Evolutionary conservation across 441 rosid genomes (phyloP), one percentile per base, ranked within the genome.

Genomic region (Populus tomentosa): DNA sequence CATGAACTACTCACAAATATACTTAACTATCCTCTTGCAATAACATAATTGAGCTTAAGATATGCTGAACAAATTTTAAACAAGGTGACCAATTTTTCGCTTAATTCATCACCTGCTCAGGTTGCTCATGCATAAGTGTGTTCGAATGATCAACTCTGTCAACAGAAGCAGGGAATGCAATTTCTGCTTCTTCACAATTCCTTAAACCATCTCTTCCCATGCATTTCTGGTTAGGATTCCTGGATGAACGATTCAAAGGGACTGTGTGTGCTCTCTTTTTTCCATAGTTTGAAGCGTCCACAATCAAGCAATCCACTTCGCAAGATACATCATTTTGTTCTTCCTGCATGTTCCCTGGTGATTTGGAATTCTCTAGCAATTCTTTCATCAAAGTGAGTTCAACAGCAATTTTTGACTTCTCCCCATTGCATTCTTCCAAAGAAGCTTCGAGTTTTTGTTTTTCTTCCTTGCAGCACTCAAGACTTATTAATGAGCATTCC

Each of bases 401-500:
- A 72, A 75, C 80, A 26, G 86, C 84, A 79, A 96, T 76, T 78
- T 79, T 87, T 72, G 78, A 80, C 74, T 85, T 97, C 80, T 88
- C 97, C 81, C 88, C 89, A 1, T 82, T 80, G 84, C 91, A 88
- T 75, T 92, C 91, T 69, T 82, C 87, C 81, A 94, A 79, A 77
- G 81, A 83, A 80, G 84, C 87, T 89, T 97, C 95, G 80, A 97
- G 92, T 73, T 83, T 92, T 77, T 90, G 83, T 75, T 97, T 94
- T 84, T 97, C 99, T 90, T 93, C 98, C 87, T 91, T 93, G 66
- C 99, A 97, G 86, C 99, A 97, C 77, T 94, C 98, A 1, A 94
- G 97, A 86, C 98, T 97, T 80, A 97, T 89, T 69, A 90, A 86
- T 77, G 98, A 86, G 84, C 99, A 97, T 77, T 97, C 99, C 84